Percentiles rank a stretch among this genome's conserved stretches.
phyloP scores from a whole-genome alignment of 106 monocot species.

The Apostasia shenzhenica region DNA sequence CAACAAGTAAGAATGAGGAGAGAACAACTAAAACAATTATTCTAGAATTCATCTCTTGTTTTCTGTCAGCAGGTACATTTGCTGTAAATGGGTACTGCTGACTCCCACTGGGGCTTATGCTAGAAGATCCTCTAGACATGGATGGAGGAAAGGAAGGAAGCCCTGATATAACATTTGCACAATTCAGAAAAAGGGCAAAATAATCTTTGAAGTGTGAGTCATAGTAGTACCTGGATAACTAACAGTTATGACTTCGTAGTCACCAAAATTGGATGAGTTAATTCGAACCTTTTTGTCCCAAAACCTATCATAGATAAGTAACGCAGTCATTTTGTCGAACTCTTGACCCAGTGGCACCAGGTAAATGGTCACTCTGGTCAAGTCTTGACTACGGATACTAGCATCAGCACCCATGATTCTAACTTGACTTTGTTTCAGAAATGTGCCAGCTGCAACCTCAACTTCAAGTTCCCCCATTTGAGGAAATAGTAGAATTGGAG shows the following conservation, averaged over 20 bases:
- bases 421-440: slow-evolving; percentile 95
- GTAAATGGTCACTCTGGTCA: slow-evolving; percentile 42
- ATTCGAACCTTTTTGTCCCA: slow-evolving; percentile 65
- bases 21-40: slow-evolving; percentile 28
- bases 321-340: slow-evolving; percentile 71
- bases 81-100: slow-evolving; percentile 36
- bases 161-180: slow-evolving; percentile 29
- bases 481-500: slow-evolving; percentile 19
- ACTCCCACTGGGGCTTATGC: slow-evolving; percentile 12
- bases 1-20: slow-evolving; percentile 33
- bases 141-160: slow-evolving; percentile 57
- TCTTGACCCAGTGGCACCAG: slow-evolving; percentile 59
- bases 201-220: neutral
- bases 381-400: slow-evolving; percentile 46
- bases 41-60: slow-evolving; percentile 23
- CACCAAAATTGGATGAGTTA: slow-evolving; percentile 58
- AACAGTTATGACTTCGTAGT: slow-evolving; percentile 59
- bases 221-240: slow-evolving; percentile 54
- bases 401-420: slow-evolving; percentile 90
- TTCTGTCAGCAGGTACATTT: slow-evolving; percentile 20
- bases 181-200: slow-evolving; percentile 2
- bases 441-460: slow-evolving; percentile 84
- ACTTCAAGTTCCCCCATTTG: slow-evolving; percentile 26
- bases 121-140: slow-evolving; percentile 2
- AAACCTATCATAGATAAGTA: slow-evolving; percentile 69